Conservation (phyloP, 345 rosid species). For the Aquilaria yunnanensis region DNA sequence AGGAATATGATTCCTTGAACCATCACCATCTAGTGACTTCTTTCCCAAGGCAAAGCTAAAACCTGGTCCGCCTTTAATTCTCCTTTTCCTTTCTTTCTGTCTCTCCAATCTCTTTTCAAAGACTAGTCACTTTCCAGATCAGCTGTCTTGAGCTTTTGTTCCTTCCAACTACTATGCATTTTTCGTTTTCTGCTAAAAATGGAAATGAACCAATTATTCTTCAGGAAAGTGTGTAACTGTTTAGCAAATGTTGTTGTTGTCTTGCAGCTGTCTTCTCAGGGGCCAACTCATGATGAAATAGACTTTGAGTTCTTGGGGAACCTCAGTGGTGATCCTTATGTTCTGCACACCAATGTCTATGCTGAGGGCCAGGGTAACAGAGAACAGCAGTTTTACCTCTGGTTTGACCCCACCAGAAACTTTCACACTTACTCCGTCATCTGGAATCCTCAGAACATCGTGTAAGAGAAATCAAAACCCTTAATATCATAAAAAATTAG, state of each 20-base stretch:
- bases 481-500: background rate
- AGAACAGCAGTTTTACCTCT: conserved; percentile 70
- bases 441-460: conserved; percentile 60
- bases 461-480: conserved; percentile 21
- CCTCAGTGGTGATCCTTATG: conserved; percentile 53
- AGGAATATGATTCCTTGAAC: background rate
- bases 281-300: conserved; percentile 55
- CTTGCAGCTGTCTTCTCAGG: conserved; percentile 46
- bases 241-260: background rate
- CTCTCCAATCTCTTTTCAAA: too few species aligned
- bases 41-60: background rate
- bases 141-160: background rate
- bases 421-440: conserved; percentile 72
- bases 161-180: background rate
- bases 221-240: background rate
- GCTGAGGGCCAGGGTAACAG: conserved; percentile 63
- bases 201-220: background rate
- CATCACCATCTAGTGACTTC: background rate
- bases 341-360: conserved; percentile 59
- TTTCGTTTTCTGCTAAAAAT: background rate
- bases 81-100: background rate
- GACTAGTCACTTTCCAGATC: too few species aligned
- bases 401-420: conserved; percentile 62
- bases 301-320: conserved; percentile 77
- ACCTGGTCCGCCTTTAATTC: background rate